A percentile compares a stretch with the other conserved stretches of the same genome.
Evolutionary conservation across 768 basidiomycete genomes (phyloP).

Genomic region (Daedalea quercina): DNA sequence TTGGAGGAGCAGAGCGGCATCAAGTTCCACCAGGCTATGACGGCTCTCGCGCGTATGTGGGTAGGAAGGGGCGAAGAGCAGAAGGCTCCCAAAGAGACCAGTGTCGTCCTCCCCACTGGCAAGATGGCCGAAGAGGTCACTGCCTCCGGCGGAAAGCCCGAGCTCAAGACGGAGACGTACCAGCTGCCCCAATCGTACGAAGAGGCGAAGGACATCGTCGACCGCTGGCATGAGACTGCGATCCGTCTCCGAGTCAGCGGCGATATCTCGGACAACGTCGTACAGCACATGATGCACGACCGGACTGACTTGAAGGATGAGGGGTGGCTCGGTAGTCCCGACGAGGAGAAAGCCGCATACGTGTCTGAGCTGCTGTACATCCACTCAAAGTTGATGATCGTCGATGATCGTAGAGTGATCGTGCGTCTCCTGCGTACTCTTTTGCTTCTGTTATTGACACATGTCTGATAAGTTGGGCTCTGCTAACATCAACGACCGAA

Average conservation of each 20-base stretch:
- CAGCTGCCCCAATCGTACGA: conserved; percentile 58
- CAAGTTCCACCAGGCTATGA: conserved; percentile 79
- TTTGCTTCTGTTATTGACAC: not conserved
- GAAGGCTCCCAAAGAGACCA: conserved; percentile 30
- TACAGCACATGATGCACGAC: conserved; percentile 73
- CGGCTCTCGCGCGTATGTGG: conserved; percentile 77
- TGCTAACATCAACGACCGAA: conserved; percentile 88
- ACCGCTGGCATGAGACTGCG: conserved; percentile 66
- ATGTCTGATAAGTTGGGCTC: conserved; percentile 66
- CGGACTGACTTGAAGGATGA: conserved; percentile 61
- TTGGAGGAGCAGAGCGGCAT: conserved; percentile 76
- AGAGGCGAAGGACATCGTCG: conserved; percentile 64
- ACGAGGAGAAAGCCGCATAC: conserved; percentile 79
- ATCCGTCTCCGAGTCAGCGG: conserved; percentile 47
- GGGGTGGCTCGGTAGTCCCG: conserved; percentile 75
- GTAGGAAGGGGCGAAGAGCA: conserved; percentile 34
- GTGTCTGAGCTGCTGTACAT: conserved; percentile 80
- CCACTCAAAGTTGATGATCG: conserved; percentile 89
- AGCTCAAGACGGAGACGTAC: conserved; percentile 53
- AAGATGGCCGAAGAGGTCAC: conserved; percentile 37
- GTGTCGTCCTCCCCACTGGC: conserved; percentile 48
- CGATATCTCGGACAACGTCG: conserved; percentile 66
- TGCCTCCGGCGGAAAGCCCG: conserved; percentile 31
- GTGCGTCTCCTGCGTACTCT: conserved; percentile 35
- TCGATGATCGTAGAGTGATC: conserved; percentile 87